phyloP scores from a whole-genome alignment of 352 stramenopile species.

The Plasmopara viticola region DNA sequence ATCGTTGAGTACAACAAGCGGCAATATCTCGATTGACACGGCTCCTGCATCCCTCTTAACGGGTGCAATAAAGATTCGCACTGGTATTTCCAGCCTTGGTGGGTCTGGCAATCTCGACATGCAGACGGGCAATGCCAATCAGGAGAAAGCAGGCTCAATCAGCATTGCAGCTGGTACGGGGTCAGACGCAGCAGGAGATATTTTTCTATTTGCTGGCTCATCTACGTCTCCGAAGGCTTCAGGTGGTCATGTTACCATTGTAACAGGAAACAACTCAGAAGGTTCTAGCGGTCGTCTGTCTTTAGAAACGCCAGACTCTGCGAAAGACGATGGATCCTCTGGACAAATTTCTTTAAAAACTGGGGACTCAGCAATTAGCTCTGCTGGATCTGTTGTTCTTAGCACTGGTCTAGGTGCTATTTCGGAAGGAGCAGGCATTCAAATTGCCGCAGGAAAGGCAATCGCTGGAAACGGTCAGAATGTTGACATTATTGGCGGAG shows the following conservation, averaged over 20 bases:
- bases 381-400: slow-evolving; percentile 40
- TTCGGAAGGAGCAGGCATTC: slow-evolving; percentile 30
- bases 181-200: slow-evolving; percentile 25
- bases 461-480: slow-evolving; percentile 28
- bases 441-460: slow-evolving; percentile 32
- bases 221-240: slow-evolving; percentile 26
- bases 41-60: slow-evolving; percentile 24
- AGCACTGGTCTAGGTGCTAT: slow-evolving; percentile 37
- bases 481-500: slow-evolving; percentile 34
- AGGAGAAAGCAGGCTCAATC: slow-evolving; percentile 36
- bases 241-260: slow-evolving; percentile 37
- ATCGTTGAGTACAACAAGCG: slow-evolving; percentile 36
- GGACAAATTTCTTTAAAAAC: slow-evolving; percentile 35
- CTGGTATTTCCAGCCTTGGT: slow-evolving; percentile 26
- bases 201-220: slow-evolving; percentile 35
- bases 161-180: slow-evolving; percentile 39
- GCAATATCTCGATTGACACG: slow-evolving; percentile 33
- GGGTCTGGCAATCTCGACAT: slow-evolving; percentile 41
- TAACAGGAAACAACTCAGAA: slow-evolving; percentile 35
- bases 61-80: slow-evolving; percentile 31
- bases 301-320: slow-evolving; percentile 36
- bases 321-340: slow-evolving; percentile 28
- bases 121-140: slow-evolving; percentile 32
- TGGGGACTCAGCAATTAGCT: slow-evolving; percentile 26
- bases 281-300: slow-evolving; percentile 37